These are phyloP conservation scores for Apiospora marii DNA, from an alignment of 2,329 filamentous ascomycete species.

Conservation along the genomic window DNA sequence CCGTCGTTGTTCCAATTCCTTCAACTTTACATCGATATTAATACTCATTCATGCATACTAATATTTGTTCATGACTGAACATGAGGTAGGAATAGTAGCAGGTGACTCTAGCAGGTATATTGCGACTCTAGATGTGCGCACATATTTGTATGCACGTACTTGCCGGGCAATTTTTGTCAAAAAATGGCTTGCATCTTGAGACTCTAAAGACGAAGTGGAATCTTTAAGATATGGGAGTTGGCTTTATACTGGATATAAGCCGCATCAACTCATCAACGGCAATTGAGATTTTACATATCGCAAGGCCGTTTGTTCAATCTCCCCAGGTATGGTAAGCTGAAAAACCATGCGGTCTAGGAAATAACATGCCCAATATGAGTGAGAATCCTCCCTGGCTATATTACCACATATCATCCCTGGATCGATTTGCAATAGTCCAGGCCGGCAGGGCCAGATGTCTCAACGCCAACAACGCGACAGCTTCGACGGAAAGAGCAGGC, in stretches of 20 bases:
- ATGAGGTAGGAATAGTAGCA: too few species aligned
- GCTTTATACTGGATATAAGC: too few species aligned
- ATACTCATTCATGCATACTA: background rate
- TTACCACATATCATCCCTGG: background rate
- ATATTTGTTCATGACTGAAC: too few species aligned
- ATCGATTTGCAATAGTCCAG: background rate
- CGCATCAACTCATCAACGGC: background rate
- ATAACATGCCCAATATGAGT: background rate
- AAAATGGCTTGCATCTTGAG: background rate
- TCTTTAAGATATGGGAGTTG: too few species aligned
- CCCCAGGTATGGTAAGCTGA: background rate
- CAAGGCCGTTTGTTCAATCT: background rate
- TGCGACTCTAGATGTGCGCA: background rate
- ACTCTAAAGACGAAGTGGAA: too few species aligned
- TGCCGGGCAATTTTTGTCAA: background rate
- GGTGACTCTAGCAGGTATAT: too few species aligned
- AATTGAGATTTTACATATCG: background rate
- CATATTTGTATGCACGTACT: background rate
- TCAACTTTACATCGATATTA: background rate
- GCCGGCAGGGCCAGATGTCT: constrained; percentile 12
- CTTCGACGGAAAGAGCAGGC: background rate
- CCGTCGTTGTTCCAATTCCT: background rate
- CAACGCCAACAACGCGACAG: constrained; percentile 9
- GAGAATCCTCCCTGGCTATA: background rate
- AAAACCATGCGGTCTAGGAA: too few species aligned